Conservation (phyloP, 2,329 filamentous ascomycete species). For the Calonectria multiphialidica region DNA sequence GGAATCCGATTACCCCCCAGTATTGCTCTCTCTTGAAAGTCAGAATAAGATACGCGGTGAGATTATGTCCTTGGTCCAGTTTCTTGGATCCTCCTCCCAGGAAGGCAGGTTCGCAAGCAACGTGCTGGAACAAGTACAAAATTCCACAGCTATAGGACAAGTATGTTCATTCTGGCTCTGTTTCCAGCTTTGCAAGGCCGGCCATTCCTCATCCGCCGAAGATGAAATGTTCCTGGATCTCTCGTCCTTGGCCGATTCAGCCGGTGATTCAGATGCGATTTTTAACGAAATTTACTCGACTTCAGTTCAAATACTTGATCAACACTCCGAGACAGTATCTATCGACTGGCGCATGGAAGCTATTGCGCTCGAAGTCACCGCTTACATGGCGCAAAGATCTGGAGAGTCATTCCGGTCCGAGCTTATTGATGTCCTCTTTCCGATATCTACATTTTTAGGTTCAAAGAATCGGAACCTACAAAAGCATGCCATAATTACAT, state of each 20-base stretch:
- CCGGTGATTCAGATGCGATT: constrained; percentile 59
- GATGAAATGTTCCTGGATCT: constrained; percentile 76
- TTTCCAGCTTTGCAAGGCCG: constrained; percentile 76
- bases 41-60: constrained; percentile 72
- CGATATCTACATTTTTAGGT: constrained; percentile 88
- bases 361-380: constrained; percentile 83
- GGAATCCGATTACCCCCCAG: constrained; percentile 63
- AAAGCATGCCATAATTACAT: constrained; percentile 83
- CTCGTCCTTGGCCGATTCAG: constrained; percentile 51
- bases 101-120: constrained; percentile 72
- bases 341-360: constrained; percentile 81
- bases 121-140: constrained; percentile 73
- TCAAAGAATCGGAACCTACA: constrained; percentile 77
- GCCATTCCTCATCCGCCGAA: constrained; percentile 62
- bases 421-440: constrained; percentile 91
- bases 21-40: constrained; percentile 74
- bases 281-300: constrained; percentile 78
- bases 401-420: constrained; percentile 81
- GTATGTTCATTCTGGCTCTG: constrained; percentile 85
- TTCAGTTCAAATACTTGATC: constrained; percentile 72
- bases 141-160: constrained; percentile 68
- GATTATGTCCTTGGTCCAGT: constrained; percentile 68
- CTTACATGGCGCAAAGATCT: constrained; percentile 78
- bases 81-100: constrained; percentile 68
- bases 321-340: constrained; percentile 61